These are phyloP conservation scores for Neurospora cerealis DNA, from an alignment of 495 filamentous ascomycete species.

Conservation along the genomic window DNA sequence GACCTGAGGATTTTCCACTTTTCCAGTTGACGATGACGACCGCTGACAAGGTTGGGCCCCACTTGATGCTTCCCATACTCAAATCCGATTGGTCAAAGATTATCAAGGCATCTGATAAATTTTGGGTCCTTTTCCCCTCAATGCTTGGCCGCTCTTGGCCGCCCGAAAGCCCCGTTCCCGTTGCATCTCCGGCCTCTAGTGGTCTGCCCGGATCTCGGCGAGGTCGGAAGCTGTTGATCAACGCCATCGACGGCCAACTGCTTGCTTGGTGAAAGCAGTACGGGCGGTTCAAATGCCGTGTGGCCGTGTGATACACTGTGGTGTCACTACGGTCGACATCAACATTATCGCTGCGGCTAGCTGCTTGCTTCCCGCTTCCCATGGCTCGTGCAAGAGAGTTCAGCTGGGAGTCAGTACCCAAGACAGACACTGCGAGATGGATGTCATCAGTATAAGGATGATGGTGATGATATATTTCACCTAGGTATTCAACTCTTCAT, in stretches of 20 bases:
- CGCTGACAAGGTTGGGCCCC: background rate
- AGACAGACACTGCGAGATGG: background rate
- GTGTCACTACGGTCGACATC: background rate
- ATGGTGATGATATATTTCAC: background rate
- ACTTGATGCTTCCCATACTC: background rate
- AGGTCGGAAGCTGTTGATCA: background rate
- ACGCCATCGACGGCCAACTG: background rate
- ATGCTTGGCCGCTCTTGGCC: background rate
- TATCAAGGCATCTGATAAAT: slow-evolving; percentile 25
- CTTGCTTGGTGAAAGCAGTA: background rate
- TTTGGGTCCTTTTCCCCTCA: background rate
- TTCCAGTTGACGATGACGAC: background rate
- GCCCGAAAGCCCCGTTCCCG: background rate
- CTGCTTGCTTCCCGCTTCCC: background rate
- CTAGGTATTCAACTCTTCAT: background rate
- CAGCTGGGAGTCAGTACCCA: background rate
- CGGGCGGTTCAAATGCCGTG: background rate
- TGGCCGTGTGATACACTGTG: background rate
- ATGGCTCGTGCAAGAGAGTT: background rate
- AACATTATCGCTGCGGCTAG: background rate
- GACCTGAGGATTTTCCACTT: background rate
- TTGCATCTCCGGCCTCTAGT: background rate
- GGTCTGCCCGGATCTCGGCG: background rate
- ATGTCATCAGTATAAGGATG: background rate
- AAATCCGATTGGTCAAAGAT: slow-evolving; percentile 18